phyloP scores from a whole-genome alignment of 169 alveolate species.

The Cryptosporidium xiaoi region DNA sequence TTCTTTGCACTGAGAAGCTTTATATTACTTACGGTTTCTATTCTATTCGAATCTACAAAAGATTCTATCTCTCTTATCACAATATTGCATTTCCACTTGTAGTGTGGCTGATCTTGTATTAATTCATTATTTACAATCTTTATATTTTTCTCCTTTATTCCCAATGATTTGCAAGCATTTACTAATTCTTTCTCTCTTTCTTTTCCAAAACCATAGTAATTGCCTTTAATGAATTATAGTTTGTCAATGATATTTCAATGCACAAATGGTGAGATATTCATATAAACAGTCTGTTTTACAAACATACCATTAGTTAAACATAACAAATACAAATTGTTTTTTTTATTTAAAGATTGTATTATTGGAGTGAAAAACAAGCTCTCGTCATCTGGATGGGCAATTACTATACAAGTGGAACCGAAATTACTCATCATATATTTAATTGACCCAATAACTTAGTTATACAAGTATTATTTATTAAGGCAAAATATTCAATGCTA shows the following conservation, averaged over 20 bases:
- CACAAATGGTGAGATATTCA: not conserved
- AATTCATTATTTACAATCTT: conserved; percentile 11
- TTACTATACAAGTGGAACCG: conserved; percentile 5
- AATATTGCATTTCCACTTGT: conserved; percentile 12
- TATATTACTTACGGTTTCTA: conserved; percentile 47
- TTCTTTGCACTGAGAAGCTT: not conserved
- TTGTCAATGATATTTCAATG: not conserved
- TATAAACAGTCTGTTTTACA: too few relatives aligned
- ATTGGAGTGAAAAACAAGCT: conserved; percentile 63
- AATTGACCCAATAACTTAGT: too few relatives aligned
- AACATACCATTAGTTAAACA: conserved; percentile 68
- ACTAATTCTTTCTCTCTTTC: conserved; percentile 45
- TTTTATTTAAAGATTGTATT: not conserved
- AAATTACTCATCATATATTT: not conserved
- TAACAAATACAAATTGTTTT: not conserved
- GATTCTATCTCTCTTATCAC: conserved; percentile 44
- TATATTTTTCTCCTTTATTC: conserved; percentile 15
- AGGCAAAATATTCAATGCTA: too few relatives aligned
- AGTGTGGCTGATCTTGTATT: conserved; percentile 52
- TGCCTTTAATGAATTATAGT: conserved; percentile 2
- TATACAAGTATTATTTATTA: too few relatives aligned
- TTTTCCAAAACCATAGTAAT: conserved; percentile 45
- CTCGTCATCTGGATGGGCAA: conserved; percentile 74
- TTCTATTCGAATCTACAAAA: conserved; percentile 14
- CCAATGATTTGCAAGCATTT: conserved; percentile 23